Percentiles rank a stretch among this genome's conserved stretches.
phyloP scores from a whole-genome alignment of 1,284 basidiomycete genomes.

The Apiotrichum sp. region DNA sequence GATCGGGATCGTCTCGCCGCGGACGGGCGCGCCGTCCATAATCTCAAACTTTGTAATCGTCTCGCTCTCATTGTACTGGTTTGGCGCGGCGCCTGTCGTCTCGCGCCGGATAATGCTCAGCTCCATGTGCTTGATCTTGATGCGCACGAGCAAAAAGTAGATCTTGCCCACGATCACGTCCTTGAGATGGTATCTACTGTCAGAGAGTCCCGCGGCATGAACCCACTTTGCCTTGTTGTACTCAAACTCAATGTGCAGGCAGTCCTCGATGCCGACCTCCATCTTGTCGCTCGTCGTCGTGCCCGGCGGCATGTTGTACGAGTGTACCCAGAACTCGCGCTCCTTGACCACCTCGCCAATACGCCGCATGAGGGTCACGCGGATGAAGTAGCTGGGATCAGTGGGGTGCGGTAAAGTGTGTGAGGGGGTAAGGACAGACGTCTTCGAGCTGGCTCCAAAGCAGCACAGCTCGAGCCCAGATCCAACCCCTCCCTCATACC shows the following conservation, averaged over 20 bases:
- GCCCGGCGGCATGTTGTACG: conserved; percentile 96
- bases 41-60: conserved; percentile 99
- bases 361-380: conserved; percentile 80
- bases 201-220: background rate
- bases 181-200: conserved; percentile 84
- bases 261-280: conserved; percentile 99
- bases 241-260: conserved; percentile 97
- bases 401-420: background rate
- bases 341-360: conserved; percentile 92
- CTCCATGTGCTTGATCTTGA: conserved; percentile 99
- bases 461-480: too few species aligned
- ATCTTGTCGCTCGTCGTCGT: conserved; percentile 98
- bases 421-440: too few species aligned
- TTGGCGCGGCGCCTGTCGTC: conserved; percentile 91
- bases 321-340: conserved; percentile 94
- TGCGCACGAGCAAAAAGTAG: conserved; percentile 94
- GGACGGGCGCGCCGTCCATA: conserved; percentile 93
- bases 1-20: conserved; percentile 97
- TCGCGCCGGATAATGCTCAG: conserved; percentile 95
- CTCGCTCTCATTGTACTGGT: conserved; percentile 98
- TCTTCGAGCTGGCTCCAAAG: too few species aligned
- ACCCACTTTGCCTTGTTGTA: conserved; percentile 97
- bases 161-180: conserved; percentile 99
- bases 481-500: too few species aligned
- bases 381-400: conserved; percentile 75